Conservation (phyloP, 2,329 filamentous ascomycete species). For the Teratosphaeria pseudoeucalypti region DNA sequence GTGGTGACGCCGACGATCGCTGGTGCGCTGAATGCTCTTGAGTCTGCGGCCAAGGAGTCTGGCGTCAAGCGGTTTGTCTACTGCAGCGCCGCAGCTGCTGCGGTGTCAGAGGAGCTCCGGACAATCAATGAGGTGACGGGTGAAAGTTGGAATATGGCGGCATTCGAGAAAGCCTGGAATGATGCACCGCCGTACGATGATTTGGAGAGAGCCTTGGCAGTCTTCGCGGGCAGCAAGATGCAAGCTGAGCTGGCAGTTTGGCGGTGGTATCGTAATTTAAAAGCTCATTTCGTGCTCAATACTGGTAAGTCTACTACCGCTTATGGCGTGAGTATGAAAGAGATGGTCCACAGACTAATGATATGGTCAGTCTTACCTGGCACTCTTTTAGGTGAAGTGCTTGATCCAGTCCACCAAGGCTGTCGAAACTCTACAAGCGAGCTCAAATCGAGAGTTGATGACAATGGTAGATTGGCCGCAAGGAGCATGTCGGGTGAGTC, state of each 20-base stretch:
- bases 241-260: conserved; percentile 35
- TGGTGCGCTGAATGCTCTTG: conserved; percentile 27
- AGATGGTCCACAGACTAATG: conserved; percentile 33
- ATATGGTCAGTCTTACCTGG: conserved; percentile 7
- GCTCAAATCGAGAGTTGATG: conserved; percentile 6
- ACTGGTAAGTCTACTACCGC: conserved; percentile 33
- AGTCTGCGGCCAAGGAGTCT: conserved; percentile 31
- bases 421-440: background rate
- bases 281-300: conserved; percentile 35
- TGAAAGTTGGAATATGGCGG: conserved; percentile 29
- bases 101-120: conserved; percentile 21
- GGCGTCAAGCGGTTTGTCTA: conserved; percentile 35
- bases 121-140: conserved; percentile 24
- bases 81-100: conserved; percentile 30
- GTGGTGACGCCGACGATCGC: conserved; percentile 33
- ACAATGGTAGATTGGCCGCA: conserved; percentile 3
- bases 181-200: conserved; percentile 15
- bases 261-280: conserved; percentile 32
- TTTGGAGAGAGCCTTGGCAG: conserved; percentile 11
- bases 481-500: conserved; percentile 7
- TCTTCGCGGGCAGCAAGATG: conserved; percentile 36
- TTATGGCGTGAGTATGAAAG: conserved; percentile 1
- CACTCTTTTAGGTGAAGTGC: conserved; percentile 4
- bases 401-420: conserved; percentile 4
- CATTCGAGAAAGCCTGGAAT: conserved; percentile 23